These are phyloP conservation scores for Fraxinus ornus DNA, from an alignment of 305 asterid species.

Conservation along the genomic window DNA sequence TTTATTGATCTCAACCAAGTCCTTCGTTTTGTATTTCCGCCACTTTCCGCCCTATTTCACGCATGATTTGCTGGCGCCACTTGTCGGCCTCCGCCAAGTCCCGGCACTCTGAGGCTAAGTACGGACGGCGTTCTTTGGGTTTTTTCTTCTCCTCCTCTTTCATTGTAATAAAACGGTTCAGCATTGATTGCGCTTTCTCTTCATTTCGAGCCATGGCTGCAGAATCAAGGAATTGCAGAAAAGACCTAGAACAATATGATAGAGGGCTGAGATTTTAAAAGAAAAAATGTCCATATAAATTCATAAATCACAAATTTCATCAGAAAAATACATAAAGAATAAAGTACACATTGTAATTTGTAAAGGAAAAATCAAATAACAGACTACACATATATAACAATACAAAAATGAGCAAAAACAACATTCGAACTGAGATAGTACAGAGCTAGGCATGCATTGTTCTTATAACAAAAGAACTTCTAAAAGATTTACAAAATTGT, in stretches of 20 bases:
- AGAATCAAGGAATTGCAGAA: slow-evolving; percentile 19
- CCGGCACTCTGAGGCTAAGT: slow-evolving; percentile 91
- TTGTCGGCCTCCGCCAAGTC: slow-evolving; percentile 91
- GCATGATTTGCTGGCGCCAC: slow-evolving; percentile 97
- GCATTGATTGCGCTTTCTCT: slow-evolving; percentile 98
- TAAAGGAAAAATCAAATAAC: background rate
- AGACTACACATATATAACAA: background rate
- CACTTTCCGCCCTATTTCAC: slow-evolving; percentile 84
- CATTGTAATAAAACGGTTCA: slow-evolving; percentile 84
- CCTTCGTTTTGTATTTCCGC: slow-evolving; percentile 96
- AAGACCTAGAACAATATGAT: background rate
- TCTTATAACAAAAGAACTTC: background rate
- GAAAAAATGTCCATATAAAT: background rate
- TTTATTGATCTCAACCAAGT: slow-evolving; percentile 88
- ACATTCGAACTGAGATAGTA: background rate
- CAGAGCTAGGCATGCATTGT: background rate
- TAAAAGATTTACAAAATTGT: background rate
- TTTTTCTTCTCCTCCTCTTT: slow-evolving; percentile 83
- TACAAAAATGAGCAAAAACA: background rate
- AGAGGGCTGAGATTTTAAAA: background rate
- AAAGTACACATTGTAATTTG: background rate
- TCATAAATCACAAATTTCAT: background rate
- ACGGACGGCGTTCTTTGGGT: slow-evolving; percentile 95
- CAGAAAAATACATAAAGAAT: background rate
- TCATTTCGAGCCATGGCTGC: slow-evolving; percentile 93